Conservation (phyloP, 208 protist genomes). For the Angomonas ambiguus region DNA sequence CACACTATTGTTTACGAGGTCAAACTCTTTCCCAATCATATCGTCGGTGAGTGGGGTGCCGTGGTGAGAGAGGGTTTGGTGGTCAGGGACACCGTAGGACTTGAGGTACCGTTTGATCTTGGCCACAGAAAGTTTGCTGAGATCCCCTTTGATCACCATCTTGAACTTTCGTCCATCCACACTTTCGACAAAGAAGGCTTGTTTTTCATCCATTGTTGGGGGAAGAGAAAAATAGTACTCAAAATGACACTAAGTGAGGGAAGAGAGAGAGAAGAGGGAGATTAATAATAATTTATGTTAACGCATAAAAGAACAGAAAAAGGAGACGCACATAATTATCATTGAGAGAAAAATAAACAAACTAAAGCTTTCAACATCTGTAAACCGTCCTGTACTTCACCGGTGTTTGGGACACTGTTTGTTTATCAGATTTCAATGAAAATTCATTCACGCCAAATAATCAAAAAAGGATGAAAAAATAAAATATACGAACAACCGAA, state of each 20-base stretch:
- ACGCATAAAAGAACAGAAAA: slow-evolving; percentile 3
- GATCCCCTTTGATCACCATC: slow-evolving; percentile 80
- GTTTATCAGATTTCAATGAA: too few species aligned
- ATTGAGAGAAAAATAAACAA: not conserved
- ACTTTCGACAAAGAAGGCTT: slow-evolving; percentile 66
- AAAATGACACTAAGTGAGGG: not conserved
- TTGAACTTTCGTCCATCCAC: slow-evolving; percentile 78
- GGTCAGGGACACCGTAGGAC: slow-evolving; percentile 59
- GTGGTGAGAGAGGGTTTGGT: slow-evolving; percentile 39
- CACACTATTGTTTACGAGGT: slow-evolving; percentile 35
- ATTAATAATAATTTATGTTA: not conserved
- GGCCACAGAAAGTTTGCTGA: slow-evolving; percentile 62
- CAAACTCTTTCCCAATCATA: slow-evolving; percentile 65
- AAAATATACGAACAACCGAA: slow-evolving; percentile 9
- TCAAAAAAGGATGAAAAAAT: slow-evolving; percentile 13
- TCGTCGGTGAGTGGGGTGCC: slow-evolving; percentile 39
- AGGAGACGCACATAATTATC: not conserved
- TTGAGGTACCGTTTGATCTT: slow-evolving; percentile 76
- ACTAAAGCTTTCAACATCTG: not conserved
- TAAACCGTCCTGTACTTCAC: not conserved
- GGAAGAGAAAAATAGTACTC: not conserved
- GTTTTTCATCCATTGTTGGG: slow-evolving; percentile 39
- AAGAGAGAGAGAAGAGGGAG: slow-evolving; percentile 1
- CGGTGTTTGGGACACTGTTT: too few species aligned
- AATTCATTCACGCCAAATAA: slow-evolving; percentile 10